Conservation (phyloP, 257 asterid genomes). For the Henckelia pumila region DNA sequence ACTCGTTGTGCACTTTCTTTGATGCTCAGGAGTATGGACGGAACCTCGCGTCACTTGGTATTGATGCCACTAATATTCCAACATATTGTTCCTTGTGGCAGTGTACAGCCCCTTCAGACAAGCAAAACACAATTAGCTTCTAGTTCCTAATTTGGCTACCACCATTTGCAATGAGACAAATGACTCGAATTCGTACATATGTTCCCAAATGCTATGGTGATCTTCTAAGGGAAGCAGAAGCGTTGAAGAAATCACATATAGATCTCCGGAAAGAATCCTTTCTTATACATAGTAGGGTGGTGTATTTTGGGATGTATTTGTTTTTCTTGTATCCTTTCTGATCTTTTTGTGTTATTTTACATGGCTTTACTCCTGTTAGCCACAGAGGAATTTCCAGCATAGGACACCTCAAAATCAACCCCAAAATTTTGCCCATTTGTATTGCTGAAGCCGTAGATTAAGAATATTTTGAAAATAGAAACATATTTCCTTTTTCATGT, state of each 20-base stretch:
- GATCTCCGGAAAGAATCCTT: neutral
- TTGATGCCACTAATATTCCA: constrained; percentile 70
- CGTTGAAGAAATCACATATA: neutral
- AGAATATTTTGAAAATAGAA: neutral
- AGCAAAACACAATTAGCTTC: constrained; percentile 56
- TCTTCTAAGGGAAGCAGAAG: neutral
- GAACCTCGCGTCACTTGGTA: constrained; percentile 70
- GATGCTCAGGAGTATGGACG: constrained; percentile 77
- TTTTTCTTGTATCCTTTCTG: too few species aligned
- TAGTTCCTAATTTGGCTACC: constrained; percentile 21
- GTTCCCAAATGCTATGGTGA: neutral
- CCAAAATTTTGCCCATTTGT: neutral
- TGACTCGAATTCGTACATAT: neutral
- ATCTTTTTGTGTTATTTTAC: neutral
- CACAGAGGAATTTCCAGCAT: neutral
- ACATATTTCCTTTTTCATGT: neutral
- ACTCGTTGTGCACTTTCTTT: neutral
- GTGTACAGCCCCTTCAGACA: constrained; percentile 79
- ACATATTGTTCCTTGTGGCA: constrained; percentile 80
- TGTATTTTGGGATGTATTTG: neutral
- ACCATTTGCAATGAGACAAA: neutral
- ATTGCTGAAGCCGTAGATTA: neutral
- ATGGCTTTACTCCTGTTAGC: neutral
- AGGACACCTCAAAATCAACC: too few species aligned
- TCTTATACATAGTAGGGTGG: neutral